A percentile compares a stretch with the other conserved stretches of the same genome.
phyloP scores from a whole-genome alignment of 2,329 filamentous ascomycete genomes.

The Corynespora cassiicola region DNA sequence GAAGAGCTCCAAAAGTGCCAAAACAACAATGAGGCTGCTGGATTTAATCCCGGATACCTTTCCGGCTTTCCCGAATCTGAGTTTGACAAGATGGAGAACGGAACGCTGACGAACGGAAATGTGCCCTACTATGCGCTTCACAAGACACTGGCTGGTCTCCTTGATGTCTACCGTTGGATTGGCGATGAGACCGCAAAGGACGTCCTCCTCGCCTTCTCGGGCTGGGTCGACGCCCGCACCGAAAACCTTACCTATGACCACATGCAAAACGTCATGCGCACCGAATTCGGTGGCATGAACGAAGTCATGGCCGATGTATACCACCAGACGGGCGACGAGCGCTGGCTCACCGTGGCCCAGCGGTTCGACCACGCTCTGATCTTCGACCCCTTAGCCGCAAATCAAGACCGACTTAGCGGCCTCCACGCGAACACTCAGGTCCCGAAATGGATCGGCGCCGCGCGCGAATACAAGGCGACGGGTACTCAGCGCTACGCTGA shows the following conservation, averaged over 20 bases:
- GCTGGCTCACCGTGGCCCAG: constrained; percentile 56
- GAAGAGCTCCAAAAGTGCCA: constrained; percentile 60
- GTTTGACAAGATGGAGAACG: constrained; percentile 51
- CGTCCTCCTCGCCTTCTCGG: constrained; percentile 53
- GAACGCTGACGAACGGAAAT: constrained; percentile 56
- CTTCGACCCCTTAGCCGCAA: constrained; percentile 55
- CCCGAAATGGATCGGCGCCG: constrained; percentile 62
- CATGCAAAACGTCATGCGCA: constrained; percentile 58
- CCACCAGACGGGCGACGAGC: constrained; percentile 53
- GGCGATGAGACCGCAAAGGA: constrained; percentile 52
- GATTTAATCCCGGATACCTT: constrained; percentile 56
- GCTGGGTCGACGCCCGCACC: constrained; percentile 59
- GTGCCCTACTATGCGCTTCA: constrained; percentile 63
- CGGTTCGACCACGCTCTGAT: constrained; percentile 59
- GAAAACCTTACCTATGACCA: constrained; percentile 48
- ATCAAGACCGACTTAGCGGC: constrained; percentile 55
- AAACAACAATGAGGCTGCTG: constrained; percentile 54
- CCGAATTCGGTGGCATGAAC: constrained; percentile 63
- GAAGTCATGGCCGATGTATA: constrained; percentile 59
- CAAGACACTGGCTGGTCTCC: constrained; percentile 60
- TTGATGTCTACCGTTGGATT: constrained; percentile 57
- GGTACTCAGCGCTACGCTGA: constrained; percentile 54
- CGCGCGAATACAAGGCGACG: constrained; percentile 57
- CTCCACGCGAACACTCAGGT: constrained; percentile 62
- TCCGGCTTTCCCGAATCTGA: constrained; percentile 62